Evolutionary conservation across 306 rosid species (phyloP).

Genomic region (Coriaria nepalensis): DNA sequence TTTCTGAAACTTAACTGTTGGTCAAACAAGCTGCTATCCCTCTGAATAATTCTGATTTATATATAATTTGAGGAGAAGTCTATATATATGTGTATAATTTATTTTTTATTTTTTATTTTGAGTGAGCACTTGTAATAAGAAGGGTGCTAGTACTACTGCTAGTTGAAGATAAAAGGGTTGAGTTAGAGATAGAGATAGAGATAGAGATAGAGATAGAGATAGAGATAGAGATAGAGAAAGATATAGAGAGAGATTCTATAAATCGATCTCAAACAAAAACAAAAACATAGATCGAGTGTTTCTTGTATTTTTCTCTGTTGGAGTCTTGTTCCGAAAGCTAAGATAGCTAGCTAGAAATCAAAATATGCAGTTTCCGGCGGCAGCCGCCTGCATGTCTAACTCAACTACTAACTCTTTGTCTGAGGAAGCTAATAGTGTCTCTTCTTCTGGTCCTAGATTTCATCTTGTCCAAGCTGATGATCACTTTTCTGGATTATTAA

Average conservation of each 20-base stretch:
- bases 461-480: conserved; percentile 12
- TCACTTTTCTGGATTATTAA: conserved; percentile 22
- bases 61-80: too few species aligned
- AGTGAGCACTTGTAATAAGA: too few species aligned
- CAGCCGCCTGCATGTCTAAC: conserved; percentile 40
- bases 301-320: conserved; percentile 27
- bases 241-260: not conserved
- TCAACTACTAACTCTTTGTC: conserved; percentile 43
- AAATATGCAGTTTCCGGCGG: conserved; percentile 29
- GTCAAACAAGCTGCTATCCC: too few species aligned
- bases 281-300: conserved; percentile 23
- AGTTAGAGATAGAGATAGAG: conserved; percentile 17
- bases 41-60: too few species aligned
- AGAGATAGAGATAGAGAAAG: not conserved
- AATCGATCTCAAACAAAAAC: conserved; percentile 7
- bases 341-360: too few species aligned
- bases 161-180: too few species aligned
- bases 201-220: not conserved
- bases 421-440: conserved; percentile 44
- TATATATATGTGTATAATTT: too few species aligned
- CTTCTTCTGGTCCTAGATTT: conserved; percentile 49
- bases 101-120: too few species aligned
- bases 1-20: too few species aligned
- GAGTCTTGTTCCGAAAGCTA: conserved; percentile 45
- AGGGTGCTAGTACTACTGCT: too few species aligned